Evolutionary conservation across 129 eudicot genomes (phyloP).

Genomic region (Chrysanthemum lavandulifolium): DNA sequence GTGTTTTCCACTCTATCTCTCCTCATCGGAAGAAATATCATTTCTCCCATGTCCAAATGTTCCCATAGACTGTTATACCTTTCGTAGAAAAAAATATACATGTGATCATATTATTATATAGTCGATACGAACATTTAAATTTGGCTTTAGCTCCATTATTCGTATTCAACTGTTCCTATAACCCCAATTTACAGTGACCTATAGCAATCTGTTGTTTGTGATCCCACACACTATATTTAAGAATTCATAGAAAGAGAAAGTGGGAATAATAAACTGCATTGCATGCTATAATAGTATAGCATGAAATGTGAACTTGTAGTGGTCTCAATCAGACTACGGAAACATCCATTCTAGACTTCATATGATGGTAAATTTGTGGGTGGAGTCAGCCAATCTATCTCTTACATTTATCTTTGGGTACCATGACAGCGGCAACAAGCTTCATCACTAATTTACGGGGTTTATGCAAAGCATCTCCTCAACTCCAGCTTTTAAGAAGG

Average conservation of each 20-base stretch:
- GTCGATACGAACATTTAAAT: neutral
- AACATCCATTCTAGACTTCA: neutral
- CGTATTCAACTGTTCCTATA: neutral
- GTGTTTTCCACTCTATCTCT: no score
- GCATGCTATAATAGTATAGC: neutral
- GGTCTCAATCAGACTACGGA: neutral
- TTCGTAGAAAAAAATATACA: neutral
- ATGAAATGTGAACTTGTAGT: neutral
- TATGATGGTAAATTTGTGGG: neutral
- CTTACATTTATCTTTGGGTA: no score
- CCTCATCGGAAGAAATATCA: no score
- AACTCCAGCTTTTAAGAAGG: no score
- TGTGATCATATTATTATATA: neutral
- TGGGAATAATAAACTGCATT: neutral
- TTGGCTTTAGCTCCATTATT: neutral
- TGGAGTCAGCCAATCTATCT: neutral
- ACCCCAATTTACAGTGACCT: neutral
- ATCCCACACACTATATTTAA: neutral
- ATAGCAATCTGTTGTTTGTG: neutral
- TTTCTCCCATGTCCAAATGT: no score
- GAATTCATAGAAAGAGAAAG: neutral
- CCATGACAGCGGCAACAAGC: no score
- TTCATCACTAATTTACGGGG: no score
- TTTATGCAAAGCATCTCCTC: no score
- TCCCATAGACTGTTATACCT: no score